Evolutionary conservation across 1,284 basidiomycete species (phyloP).

Genomic region (Pseudozyma sp.): DNA sequence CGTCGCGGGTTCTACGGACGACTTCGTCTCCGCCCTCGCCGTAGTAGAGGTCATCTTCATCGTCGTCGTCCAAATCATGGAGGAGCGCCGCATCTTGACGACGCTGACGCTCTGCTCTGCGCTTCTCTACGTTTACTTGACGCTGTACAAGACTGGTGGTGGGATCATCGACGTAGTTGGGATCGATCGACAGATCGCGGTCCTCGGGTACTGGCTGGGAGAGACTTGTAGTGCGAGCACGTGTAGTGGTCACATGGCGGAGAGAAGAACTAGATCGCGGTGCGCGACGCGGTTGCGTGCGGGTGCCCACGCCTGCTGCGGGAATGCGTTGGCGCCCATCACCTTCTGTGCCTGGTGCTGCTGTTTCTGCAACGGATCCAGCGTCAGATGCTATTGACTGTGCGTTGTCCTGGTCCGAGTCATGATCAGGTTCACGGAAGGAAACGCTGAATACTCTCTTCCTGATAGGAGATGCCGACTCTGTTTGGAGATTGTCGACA

Average conservation of each 20-base stretch:
- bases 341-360: background rate
- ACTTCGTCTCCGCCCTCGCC: constrained; percentile 19
- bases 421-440: constrained; percentile 21
- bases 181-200: constrained; percentile 27
- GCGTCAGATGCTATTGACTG: background rate
- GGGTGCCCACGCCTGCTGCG: constrained; percentile 55
- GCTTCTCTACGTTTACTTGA: constrained; percentile 47
- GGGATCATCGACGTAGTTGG: constrained; percentile 26
- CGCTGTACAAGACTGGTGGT: constrained; percentile 41
- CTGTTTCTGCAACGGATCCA: background rate
- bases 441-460: constrained; percentile 20
- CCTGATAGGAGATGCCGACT: constrained; percentile 12
- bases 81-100: constrained; percentile 37
- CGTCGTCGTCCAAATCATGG: constrained; percentile 36
- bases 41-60: constrained; percentile 25
- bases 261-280: constrained; percentile 56
- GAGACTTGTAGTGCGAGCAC: constrained; percentile 43
- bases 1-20: constrained; percentile 14
- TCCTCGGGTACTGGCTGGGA: constrained; percentile 52
- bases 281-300: constrained; percentile 54
- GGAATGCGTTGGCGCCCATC: constrained; percentile 32
- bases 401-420: constrained; percentile 4
- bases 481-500: background rate
- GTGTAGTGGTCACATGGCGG: constrained; percentile 47
- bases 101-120: constrained; percentile 33